These are phyloP conservation scores for Pyrus hybrid DNA, from an alignment of 331 rosid species.

Conservation along the genomic window DNA sequence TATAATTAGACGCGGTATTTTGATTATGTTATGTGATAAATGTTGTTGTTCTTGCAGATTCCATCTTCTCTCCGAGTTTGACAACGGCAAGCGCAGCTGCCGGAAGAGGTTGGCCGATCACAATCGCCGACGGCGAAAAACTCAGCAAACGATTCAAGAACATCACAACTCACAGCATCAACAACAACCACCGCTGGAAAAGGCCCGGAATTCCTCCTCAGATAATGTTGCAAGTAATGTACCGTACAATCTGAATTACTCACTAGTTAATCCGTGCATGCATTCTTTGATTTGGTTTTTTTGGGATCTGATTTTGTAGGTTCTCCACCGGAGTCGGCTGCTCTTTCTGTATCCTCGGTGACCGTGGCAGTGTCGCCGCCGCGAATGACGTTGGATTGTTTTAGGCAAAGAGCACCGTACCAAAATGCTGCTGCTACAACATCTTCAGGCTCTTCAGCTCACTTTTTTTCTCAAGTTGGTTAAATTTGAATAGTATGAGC, in stretches of 20 bases:
- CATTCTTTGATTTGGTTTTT: background rate
- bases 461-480: constrained; percentile 69
- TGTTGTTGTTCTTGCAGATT: constrained; percentile 39
- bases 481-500: constrained; percentile 1
- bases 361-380: constrained; percentile 85
- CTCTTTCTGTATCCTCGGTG: constrained; percentile 59
- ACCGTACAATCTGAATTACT: background rate
- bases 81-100: constrained; percentile 96
- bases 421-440: constrained; percentile 23
- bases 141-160: constrained; percentile 61
- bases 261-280: background rate
- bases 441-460: constrained; percentile 59
- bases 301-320: constrained; percentile 20
- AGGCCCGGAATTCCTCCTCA: constrained; percentile 18
- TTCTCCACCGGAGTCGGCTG: constrained; percentile 65
- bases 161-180: constrained; percentile 36
- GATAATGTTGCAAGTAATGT: constrained; percentile 42
- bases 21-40: background rate
- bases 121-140: constrained; percentile 91
- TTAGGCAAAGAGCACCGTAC: constrained; percentile 48
- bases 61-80: constrained; percentile 83
- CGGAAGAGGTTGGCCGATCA: constrained; percentile 94
- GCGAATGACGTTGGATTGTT: constrained; percentile 47
- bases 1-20: background rate
- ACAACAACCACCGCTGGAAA: constrained; percentile 12